Evolutionary conservation across 371 early-diverging fungal species (phyloP).

Genomic region (Actinomortierella wolfii): DNA sequence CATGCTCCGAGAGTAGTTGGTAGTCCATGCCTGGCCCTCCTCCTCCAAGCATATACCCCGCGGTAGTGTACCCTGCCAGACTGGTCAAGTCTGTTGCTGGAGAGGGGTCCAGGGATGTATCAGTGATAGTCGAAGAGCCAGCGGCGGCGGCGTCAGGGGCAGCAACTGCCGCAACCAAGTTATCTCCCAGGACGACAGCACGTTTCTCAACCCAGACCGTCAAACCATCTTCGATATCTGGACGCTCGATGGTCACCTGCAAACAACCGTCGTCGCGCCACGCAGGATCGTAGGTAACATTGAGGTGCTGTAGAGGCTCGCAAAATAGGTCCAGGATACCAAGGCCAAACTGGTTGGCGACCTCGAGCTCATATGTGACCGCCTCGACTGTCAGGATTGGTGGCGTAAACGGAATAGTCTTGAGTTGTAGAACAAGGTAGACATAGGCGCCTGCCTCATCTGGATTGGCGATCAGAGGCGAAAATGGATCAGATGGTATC

Average conservation of each 20-base stretch:
- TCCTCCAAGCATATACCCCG: no score
- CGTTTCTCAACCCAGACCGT: conserved; percentile 45
- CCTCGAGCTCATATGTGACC: conserved; percentile 40
- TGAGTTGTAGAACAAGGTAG: conserved; percentile 40
- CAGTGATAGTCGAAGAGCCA: no score
- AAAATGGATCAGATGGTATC: conserved; percentile 11
- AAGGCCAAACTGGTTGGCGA: conserved; percentile 35
- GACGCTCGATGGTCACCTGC: conserved; percentile 26
- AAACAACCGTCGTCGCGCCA: conserved; percentile 43
- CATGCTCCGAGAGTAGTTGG: conserved; percentile 29
- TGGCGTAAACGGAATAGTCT: conserved; percentile 40
- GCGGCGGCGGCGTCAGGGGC: no score
- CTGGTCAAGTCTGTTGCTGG: no score
- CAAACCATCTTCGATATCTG: conserved; percentile 28
- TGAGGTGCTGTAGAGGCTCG: conserved; percentile 11
- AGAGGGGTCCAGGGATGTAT: no score
- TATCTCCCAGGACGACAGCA: conserved; percentile 33
- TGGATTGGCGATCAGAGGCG: conserved; percentile 36
- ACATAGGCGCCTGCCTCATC: conserved; percentile 44
- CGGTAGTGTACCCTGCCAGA: no score
- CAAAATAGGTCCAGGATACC: conserved; percentile 16
- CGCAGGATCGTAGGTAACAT: conserved; percentile 17
- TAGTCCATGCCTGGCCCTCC: conserved; percentile 14
- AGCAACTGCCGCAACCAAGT: background rate
- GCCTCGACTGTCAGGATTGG: conserved; percentile 45